Conservation (phyloP, 2,329 filamentous ascomycete genomes). For the Raffaelea albimanens region DNA sequence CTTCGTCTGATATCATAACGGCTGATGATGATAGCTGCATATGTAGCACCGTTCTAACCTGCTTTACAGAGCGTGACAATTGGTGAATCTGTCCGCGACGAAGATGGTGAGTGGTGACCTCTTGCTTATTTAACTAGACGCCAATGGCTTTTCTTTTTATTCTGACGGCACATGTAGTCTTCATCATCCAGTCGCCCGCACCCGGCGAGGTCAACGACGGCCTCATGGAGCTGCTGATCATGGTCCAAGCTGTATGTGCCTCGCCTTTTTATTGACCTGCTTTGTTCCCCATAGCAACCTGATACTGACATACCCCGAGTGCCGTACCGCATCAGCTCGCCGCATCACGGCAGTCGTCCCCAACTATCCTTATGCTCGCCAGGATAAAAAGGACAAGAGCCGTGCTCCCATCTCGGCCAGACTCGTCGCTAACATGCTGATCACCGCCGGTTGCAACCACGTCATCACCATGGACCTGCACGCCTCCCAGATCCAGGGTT, state of each 20-base stretch:
- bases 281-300: neutral
- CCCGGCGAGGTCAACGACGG: slow-evolving; percentile 97
- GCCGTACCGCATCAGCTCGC: slow-evolving; percentile 16
- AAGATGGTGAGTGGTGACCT: slow-evolving; percentile 57
- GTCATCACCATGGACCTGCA: slow-evolving; percentile 91
- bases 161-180: no score
- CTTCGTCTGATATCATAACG: no score
- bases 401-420: slow-evolving; percentile 92
- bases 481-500: slow-evolving; percentile 43
- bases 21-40: no score
- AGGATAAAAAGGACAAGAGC: slow-evolving; percentile 70
- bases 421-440: slow-evolving; percentile 94
- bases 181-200: slow-evolving; percentile 90
- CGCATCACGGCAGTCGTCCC: slow-evolving; percentile 33
- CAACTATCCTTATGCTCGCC: slow-evolving; percentile 91
- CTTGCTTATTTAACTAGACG: neutral
- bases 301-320: slow-evolving; percentile 5
- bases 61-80: slow-evolving; percentile 63
- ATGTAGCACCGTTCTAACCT: no score
- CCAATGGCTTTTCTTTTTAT: neutral
- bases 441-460: slow-evolving; percentile 60
- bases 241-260: slow-evolving; percentile 65
- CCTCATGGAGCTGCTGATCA: slow-evolving; percentile 95
- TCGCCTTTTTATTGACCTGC: neutral
- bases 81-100: slow-evolving; percentile 90